A percentile compares a stretch with the other conserved stretches of the same genome.
These are phyloP conservation scores for Yamadazyma kitorensis DNA, from an alignment of 805 yeast species.

Conservation along the genomic window DNA sequence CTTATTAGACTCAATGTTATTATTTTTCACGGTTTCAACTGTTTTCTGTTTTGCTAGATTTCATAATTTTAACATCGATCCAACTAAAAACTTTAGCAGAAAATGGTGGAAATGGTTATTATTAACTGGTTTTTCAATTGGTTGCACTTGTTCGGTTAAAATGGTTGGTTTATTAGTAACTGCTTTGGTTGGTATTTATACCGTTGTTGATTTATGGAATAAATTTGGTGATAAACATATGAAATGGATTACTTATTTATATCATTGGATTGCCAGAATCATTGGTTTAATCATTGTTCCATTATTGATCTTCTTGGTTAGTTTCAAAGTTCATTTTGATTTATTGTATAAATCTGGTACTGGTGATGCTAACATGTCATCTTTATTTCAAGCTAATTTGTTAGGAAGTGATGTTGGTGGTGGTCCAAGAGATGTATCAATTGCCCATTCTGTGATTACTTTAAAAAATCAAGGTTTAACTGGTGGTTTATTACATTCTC, in stretches of 20 bases:
- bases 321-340: conserved; percentile 75
- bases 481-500: conserved; percentile 47
- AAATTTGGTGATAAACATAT: conserved; percentile 68
- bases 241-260: conserved; percentile 46
- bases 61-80: conserved; percentile 53
- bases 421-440: conserved; percentile 64
- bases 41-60: conserved; percentile 69
- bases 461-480: conserved; percentile 42
- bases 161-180: conserved; percentile 96
- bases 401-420: conserved; percentile 60
- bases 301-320: conserved; percentile 54
- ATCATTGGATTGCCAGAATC: conserved; percentile 68
- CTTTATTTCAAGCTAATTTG: conserved; percentile 78
- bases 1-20: conserved; percentile 69
- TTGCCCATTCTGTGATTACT: conserved; percentile 46
- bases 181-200: conserved; percentile 83
- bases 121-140: conserved; percentile 80
- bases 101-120: conserved; percentile 95
- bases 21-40: conserved; percentile 78
- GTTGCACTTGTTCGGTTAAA: conserved; percentile 89
- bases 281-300: conserved; percentile 67
- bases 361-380: conserved; percentile 79
- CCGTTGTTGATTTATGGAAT: conserved; percentile 83
- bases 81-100: conserved; percentile 50
- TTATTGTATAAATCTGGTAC: conserved; percentile 71